A percentile compares a stretch with the other conserved stretches of the same genome.
Conservation (phyloP, 2,329 filamentous ascomycete species). For the Curvularia verruculosa region DNA sequence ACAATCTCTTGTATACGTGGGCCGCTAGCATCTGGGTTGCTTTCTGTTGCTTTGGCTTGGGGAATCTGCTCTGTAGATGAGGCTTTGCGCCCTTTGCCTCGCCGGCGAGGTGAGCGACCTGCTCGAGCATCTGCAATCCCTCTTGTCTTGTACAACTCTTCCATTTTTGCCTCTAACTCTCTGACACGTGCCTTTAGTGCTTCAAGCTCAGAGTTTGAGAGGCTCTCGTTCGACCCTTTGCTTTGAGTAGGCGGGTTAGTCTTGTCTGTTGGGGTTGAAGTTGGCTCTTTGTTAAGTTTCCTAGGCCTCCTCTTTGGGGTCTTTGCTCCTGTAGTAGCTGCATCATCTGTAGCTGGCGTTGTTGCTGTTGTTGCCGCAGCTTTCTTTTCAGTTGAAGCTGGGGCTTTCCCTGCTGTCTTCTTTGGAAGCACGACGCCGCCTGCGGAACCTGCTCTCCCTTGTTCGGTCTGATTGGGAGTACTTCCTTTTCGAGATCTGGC, state of each 20-base stretch:
- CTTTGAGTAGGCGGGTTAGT: slow-evolving; percentile 3
- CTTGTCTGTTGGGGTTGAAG: slow-evolving; percentile 8
- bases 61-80: slow-evolving; percentile 31
- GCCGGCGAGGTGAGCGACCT: slow-evolving; percentile 39
- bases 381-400: slow-evolving; percentile 5
- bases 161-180: slow-evolving; percentile 46
- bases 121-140: slow-evolving; percentile 14
- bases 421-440: slow-evolving; percentile 35
- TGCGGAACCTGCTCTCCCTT: slow-evolving; percentile 36
- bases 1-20: slow-evolving; percentile 19
- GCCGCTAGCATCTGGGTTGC: slow-evolving; percentile 11
- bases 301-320: slow-evolving; percentile 31
- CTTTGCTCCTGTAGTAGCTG: not conserved
- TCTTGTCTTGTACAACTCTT: slow-evolving; percentile 39
- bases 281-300: slow-evolving; percentile 43
- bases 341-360: slow-evolving; percentile 17
- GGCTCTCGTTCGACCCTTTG: slow-evolving; percentile 7
- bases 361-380: slow-evolving; percentile 4
- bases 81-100: slow-evolving; percentile 40
- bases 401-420: slow-evolving; percentile 15
- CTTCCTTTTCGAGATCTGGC: slow-evolving; percentile 32
- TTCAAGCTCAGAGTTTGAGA: slow-evolving; percentile 38
- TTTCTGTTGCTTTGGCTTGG: slow-evolving; percentile 18
- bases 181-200: slow-evolving; percentile 45
- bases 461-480: slow-evolving; percentile 6